Evolutionary conservation across 169 alveolate genomes (phyloP), one percentile per base, ranked within the genome.

Genomic region (Plasmodium chabaudi): DNA sequence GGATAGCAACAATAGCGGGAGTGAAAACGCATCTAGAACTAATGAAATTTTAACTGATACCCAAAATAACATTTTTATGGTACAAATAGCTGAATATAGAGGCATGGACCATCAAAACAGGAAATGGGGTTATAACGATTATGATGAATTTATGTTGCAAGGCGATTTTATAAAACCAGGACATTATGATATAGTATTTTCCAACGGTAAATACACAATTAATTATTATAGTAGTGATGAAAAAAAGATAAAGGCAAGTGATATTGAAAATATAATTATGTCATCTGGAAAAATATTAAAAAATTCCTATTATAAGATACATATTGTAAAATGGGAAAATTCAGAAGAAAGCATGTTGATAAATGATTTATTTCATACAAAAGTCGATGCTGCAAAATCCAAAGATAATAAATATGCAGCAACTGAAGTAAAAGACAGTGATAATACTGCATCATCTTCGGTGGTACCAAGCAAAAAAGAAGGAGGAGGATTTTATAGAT

Each of bases 91-190:
- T 34, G 42, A 34, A 34, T 34, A 34, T 34, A 34, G 4, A 34
- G 0, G 4, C 5, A 34, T 0, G 7, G 0, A 1, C 0, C 6
- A 34, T 34, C 42, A 34, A 34, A 34, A 3, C 42, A 34, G 5
- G 42, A 34, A 3, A 34, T 34, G 73, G 3, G 12, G 44, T 34
- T 3, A 25, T 9, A 27, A 73, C 42, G 49, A 59, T 25, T 44
- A 73, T 27, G 88, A 73, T 19, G 9, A 15, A 9, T 42, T 39
- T 23, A 57, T 73, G n/a, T 34, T 73, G 5, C 72, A 73, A 27
- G 64, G 72, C 6, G 42, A 51, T 19, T 42, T 21, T 39, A 7
- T 73, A 39, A 60, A 73, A 17, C 25, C 12, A 21, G 88, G 88
- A 23, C 39, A 19, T 5, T 73, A 44, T 25, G 25, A 60, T 13